Evolutionary conservation across 306 rosid genomes (phyloP).

Genomic region (Arachis hypogaea): DNA sequence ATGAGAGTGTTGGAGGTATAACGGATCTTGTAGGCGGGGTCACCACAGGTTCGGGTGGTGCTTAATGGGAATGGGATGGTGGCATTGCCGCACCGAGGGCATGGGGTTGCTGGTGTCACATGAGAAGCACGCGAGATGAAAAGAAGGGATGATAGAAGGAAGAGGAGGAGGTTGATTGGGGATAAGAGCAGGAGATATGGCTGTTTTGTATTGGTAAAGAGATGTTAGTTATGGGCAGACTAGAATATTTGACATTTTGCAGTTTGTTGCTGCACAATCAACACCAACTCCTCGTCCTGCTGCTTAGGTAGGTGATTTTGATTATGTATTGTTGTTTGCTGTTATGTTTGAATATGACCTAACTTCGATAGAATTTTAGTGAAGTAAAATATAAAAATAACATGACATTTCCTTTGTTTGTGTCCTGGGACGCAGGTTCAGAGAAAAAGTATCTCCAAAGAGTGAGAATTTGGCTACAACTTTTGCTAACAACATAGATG

Average conservation of each 20-base stretch:
- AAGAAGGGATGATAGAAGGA: constrained; percentile 38
- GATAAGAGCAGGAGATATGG: constrained; percentile 80
- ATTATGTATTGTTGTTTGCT: constrained; percentile 3
- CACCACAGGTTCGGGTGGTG: constrained; percentile 63
- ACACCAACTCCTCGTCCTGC: constrained; percentile 73
- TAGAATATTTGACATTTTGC: constrained; percentile 76
- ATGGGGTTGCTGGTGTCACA: constrained; percentile 34
- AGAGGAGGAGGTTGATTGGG: constrained; percentile 26
- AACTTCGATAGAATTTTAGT: constrained; percentile 14
- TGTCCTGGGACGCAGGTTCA: constrained; percentile 46
- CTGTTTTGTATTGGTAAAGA: constrained; percentile 75
- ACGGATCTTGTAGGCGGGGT: constrained; percentile 64
- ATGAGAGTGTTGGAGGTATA: constrained; percentile 52
- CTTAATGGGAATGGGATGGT: constrained; percentile 74
- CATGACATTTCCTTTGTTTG: constrained; percentile 23
- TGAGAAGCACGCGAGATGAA: constrained; percentile 40
- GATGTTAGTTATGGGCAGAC: constrained; percentile 88
- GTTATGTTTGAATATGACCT: constrained; percentile 12
- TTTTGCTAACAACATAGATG: too few relatives aligned
- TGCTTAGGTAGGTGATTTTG: constrained; percentile 58
- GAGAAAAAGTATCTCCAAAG: too few relatives aligned
- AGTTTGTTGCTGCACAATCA: constrained; percentile 84
- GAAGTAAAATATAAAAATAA: not conserved
- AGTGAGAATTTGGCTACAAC: too few relatives aligned
- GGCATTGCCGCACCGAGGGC: constrained; percentile 64